A percentile compares a stretch with the other conserved stretches of the same genome.
Conservation (phyloP, 371 early-diverging fungal genomes). For the Nematocida ausubeli region DNA sequence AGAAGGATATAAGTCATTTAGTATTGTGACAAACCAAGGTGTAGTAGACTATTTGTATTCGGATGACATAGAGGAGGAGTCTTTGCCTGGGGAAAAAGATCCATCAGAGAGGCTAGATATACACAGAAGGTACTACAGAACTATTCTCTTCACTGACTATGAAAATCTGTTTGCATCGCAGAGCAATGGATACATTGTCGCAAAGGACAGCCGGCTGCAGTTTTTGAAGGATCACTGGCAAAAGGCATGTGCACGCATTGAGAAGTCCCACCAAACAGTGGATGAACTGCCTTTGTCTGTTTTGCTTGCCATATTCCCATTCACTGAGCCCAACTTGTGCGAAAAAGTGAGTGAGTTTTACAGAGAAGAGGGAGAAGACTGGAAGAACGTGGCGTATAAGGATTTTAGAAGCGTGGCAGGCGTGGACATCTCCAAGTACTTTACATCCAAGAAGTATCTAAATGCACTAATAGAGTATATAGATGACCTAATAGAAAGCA, state of each 20-base stretch:
- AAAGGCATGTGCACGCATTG: not conserved
- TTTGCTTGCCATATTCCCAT: constrained; percentile 10
- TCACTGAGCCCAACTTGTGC: not conserved
- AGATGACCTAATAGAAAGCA: not conserved
- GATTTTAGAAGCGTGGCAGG: constrained; percentile 9
- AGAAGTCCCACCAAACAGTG: not conserved
- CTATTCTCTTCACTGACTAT: constrained; percentile 13
- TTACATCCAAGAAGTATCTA: constrained; percentile 17
- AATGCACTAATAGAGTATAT: not conserved
- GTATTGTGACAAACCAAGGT: constrained; percentile 18
- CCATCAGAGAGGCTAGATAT: not conserved
- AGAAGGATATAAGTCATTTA: constrained; percentile 23
- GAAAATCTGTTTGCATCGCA: constrained; percentile 7
- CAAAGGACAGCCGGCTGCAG: not conserved
- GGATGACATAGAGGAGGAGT: not conserved
- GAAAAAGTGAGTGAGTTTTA: constrained; percentile 20
- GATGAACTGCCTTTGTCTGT: constrained; percentile 4
- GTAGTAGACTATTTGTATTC: constrained; percentile 4
- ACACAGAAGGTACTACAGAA: constrained; percentile 3
- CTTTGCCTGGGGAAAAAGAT: not conserved
- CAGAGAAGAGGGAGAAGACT: constrained; percentile 1
- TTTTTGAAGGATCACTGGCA: constrained; percentile 18
- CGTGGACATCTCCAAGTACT: not conserved
- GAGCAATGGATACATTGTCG: constrained; percentile 19
- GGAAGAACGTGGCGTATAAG: constrained; percentile 9